These are phyloP conservation scores for Coemansia sp. DNA, from an alignment of 192 early-diverging fungal genomes.

Conservation along the genomic window DNA sequence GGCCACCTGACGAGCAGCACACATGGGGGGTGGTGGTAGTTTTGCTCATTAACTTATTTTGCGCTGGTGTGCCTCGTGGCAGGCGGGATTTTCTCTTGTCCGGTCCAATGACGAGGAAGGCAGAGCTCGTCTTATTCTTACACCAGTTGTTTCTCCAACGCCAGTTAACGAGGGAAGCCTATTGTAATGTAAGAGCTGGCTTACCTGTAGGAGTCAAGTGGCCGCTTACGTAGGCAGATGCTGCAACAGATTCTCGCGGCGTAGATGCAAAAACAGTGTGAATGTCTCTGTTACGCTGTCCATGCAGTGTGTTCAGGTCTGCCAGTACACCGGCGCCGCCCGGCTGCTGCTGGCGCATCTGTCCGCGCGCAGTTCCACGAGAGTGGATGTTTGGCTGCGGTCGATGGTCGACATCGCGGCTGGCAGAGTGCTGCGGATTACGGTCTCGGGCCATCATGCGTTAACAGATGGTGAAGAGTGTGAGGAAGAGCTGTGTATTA, in stretches of 20 bases:
- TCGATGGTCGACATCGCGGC: conserved; percentile 10
- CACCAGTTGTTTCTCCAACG: no score
- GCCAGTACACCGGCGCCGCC: conserved; percentile 28
- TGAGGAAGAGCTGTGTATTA: no score
- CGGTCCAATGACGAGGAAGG: no score
- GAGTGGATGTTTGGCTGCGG: conserved; percentile 27
- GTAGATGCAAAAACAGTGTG: conserved; percentile 33
- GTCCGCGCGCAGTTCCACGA: conserved; percentile 25
- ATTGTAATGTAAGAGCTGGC: neutral
- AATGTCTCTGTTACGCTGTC: conserved; percentile 25
- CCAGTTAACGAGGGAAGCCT: no score
- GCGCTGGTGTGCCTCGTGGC: neutral
- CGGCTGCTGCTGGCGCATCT: conserved; percentile 24
- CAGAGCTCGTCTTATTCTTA: neutral
- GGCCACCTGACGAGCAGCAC: no score
- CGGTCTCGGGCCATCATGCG: neutral
- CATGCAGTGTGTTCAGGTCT: conserved; percentile 29
- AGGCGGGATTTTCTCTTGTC: neutral
- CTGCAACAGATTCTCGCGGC: conserved; percentile 34
- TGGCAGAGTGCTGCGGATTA: conserved; percentile 12
- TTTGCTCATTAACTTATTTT: no score
- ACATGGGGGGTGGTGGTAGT: no score
- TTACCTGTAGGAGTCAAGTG: conserved; percentile 52
- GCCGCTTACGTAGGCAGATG: conserved; percentile 50
- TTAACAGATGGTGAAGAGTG: no score